Evolutionary conservation across 2,329 filamentous ascomycete species (phyloP).

Genomic region (Plectosphaerella plurivora): DNA sequence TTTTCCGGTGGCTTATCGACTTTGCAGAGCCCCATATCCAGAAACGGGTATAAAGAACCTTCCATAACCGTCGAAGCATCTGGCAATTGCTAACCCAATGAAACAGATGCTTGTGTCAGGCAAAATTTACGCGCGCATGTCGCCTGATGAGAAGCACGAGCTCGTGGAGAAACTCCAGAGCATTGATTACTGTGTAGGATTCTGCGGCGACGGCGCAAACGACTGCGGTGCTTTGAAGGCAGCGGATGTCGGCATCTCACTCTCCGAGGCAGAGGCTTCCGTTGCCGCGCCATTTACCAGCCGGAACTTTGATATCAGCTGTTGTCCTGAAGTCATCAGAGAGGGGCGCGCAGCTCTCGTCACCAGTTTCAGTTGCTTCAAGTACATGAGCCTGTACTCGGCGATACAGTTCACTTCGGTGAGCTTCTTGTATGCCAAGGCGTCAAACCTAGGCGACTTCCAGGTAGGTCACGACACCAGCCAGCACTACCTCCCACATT

Average conservation of each 20-base stretch:
- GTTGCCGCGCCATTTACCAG: conserved; percentile 98
- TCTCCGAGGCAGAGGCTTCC: conserved; percentile 95
- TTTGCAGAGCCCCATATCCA: conserved; percentile 79
- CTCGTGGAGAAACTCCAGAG: conserved; percentile 95
- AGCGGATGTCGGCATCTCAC: conserved; percentile 92
- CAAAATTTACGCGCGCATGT: conserved; percentile 97
- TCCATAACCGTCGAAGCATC: not conserved
- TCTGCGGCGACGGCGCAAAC: conserved; percentile 96
- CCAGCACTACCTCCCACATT: not conserved
- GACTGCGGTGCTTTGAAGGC: conserved; percentile 96
- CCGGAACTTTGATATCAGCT: conserved; percentile 91
- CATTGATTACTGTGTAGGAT: conserved; percentile 91
- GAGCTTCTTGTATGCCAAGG: conserved; percentile 91
- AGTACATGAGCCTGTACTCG: conserved; percentile 98
- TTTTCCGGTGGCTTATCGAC: conserved; percentile 95
- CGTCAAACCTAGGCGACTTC: conserved; percentile 93
- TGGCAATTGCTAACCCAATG: too few relatives aligned
- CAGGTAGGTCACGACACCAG: conserved; percentile 46
- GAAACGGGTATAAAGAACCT: conserved; percentile 49
- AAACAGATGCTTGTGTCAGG: conserved; percentile 79
- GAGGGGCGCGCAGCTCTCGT: conserved; percentile 92
- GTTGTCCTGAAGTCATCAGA: conserved; percentile 88
- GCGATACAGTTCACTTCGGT: conserved; percentile 99
- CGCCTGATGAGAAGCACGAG: conserved; percentile 97
- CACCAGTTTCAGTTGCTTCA: conserved; percentile 99